Evolutionary conservation across 192 early-diverging fungal species (phyloP).

Genomic region (Backusella circina): DNA sequence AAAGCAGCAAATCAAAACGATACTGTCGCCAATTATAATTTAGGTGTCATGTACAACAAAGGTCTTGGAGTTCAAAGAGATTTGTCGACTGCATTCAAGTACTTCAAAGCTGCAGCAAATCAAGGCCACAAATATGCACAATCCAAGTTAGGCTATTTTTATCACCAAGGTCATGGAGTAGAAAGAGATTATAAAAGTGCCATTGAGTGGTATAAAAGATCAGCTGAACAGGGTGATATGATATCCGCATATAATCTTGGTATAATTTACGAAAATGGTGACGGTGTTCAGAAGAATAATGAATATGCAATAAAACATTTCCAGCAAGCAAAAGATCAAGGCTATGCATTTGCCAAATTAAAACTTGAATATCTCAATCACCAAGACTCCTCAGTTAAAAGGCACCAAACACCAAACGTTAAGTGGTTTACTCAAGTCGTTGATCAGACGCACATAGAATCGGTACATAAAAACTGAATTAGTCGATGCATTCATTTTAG

Average conservation of each 20-base stretch:
- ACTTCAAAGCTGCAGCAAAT: slow-evolving; percentile 18
- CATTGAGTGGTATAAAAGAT: background rate
- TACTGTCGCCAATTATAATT: slow-evolving; percentile 7
- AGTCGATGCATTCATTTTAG: too few relatives aligned
- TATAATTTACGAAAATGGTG: background rate
- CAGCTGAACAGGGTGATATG: too few relatives aligned
- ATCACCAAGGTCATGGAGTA: background rate
- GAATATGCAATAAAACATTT: background rate
- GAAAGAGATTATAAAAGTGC: background rate
- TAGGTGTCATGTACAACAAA: slow-evolving; percentile 27
- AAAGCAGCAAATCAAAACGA: slow-evolving; percentile 31
- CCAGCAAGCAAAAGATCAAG: background rate
- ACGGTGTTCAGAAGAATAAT: background rate
- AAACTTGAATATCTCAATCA: background rate
- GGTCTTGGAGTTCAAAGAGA: slow-evolving; percentile 22
- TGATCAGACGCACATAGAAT: background rate
- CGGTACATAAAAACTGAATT: too few relatives aligned
- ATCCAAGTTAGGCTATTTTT: background rate
- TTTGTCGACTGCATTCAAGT: slow-evolving; percentile 14
- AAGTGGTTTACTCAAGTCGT: background rate
- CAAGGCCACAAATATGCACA: background rate
- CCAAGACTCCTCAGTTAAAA: background rate
- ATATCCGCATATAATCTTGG: background rate
- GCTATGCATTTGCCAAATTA: background rate
- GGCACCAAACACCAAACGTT: background rate